Conservation (phyloP, 768 basidiomycete species). For the Boletus fagicola region DNA sequence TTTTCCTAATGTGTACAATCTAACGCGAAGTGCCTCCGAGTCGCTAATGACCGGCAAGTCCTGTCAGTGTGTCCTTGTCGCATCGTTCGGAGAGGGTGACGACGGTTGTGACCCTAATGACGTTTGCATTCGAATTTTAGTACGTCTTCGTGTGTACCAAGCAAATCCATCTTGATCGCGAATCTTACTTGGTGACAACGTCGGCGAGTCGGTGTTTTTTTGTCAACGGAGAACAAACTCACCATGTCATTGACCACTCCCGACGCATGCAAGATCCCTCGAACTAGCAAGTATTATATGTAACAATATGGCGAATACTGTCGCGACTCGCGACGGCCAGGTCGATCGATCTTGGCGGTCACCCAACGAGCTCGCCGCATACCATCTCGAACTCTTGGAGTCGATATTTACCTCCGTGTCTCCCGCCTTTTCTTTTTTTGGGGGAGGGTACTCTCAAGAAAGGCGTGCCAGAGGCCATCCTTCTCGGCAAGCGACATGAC, state of each 20-base stretch:
- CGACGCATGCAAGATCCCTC: neutral
- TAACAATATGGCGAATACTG: neutral
- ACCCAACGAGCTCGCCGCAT: neutral
- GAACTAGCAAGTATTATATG: neutral
- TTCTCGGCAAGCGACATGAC: neutral
- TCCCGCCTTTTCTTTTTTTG: neutral
- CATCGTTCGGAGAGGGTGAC: neutral
- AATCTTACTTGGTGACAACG: neutral
- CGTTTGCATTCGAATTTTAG: neutral
- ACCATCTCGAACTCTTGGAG: neutral
- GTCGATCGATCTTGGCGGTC: neutral
- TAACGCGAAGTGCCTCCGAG: neutral
- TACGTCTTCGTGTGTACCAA: neutral
- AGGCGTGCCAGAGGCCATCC: neutral
- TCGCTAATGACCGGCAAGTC: neutral
- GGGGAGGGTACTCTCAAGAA: neutral
- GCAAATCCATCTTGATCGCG: neutral
- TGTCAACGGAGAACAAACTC: neutral
- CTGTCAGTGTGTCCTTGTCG: neutral
- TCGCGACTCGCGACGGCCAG: neutral
- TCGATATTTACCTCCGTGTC: neutral
- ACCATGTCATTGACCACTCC: neutral
- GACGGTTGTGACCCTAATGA: neutral
- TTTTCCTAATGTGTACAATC: neutral
- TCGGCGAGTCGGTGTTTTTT: too few relatives aligned